Base-by-base conservation (phyloP, 768 basidiomycete species). In the Rhodotorula kratochvilovae region DNA sequence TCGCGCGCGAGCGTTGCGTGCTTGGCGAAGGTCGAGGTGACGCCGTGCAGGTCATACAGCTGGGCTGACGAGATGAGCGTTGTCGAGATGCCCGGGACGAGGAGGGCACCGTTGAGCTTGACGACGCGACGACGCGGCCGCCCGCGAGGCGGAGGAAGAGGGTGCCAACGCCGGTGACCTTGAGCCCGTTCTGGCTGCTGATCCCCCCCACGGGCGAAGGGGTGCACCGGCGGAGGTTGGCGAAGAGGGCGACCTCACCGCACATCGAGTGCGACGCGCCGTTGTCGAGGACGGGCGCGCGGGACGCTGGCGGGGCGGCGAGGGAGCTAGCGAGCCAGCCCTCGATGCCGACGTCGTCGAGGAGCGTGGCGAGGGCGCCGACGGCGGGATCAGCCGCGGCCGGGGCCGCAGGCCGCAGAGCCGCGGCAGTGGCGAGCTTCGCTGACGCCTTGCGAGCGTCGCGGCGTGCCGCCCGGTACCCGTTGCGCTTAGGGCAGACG, bases 141-240 rank as follows among this genome's bases (percentile, higher is more conserved):
- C n/a, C n/a, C n/a, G n/a, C n/a, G n/a, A n/a, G n/a, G n/a, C n/a
- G 29, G 29, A 10, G 51, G 31, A 48, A 15, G 64, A 66, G 43
- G 5, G 56, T 23, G 8, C 66, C 58, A 33, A 66, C 58, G 35
- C 66, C 66, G 12, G 33, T 36, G 58, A 60, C 48, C 27, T 39
- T 53, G 59, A 60, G 66, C 4, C 58, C 51, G n/a, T 50, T 59
- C 39, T 25, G 39, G 53, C 3, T 51, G 25, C n/a, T 29, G 39
- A 39, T 39, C 39, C 66, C 65, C 58, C 66, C 66, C 27, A 67
- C 58, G 39, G 58, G 21, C 58, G 50, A 67, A 54, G 66, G 58
- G 16, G 21, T 15, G 50, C 66, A 67, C n/a, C 17, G 7, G 27
- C 45, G 58, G n/a, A 53, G 31, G n/a, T 54, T 15, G 1, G 21